A percentile compares a stretch with the other conserved stretches of the same genome.
Evolutionary conservation across 2,329 filamentous ascomycete species (phyloP).

Genomic region (Apiospora marii): DNA sequence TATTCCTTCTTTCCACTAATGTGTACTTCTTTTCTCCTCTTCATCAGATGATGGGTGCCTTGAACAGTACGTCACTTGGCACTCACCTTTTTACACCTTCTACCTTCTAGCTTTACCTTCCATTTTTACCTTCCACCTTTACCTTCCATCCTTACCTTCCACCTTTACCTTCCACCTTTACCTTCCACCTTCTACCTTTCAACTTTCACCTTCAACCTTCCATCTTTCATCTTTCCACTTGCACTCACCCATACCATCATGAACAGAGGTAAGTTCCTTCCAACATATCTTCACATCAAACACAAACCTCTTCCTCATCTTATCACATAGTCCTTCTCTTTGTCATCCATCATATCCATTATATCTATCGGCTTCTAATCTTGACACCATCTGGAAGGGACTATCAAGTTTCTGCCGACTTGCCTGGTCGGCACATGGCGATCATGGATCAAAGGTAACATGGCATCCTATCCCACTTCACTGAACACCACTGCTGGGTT

Average conservation of each 20-base stretch:
- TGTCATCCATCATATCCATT: not conserved
- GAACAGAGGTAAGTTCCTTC: not conserved
- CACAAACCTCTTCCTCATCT: not conserved
- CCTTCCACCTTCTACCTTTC: not conserved
- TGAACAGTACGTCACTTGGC: not conserved
- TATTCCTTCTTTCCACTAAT: not conserved
- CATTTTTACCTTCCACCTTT: not conserved
- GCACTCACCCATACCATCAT: not conserved
- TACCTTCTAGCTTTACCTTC: not conserved
- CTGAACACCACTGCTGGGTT: not conserved
- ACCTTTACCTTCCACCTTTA: not conserved
- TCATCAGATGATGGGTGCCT: not conserved
- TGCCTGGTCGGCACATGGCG: not conserved
- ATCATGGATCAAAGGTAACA: not conserved
- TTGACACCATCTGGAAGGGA: not conserved
- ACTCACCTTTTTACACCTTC: not conserved
- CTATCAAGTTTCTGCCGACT: not conserved
- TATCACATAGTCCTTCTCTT: not conserved
- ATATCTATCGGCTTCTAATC: not conserved
- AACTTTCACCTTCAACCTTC: not conserved
- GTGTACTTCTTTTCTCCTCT: not conserved
- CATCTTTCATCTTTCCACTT: not conserved
- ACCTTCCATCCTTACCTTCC: not conserved
- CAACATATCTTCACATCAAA: not conserved
- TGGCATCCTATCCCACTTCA: not conserved